A percentile compares a stretch with the other conserved stretches of the same genome.
These are phyloP conservation scores for Pedinophyceae sp. DNA, from an alignment of 139 green algal species.

Conservation along the genomic window DNA sequence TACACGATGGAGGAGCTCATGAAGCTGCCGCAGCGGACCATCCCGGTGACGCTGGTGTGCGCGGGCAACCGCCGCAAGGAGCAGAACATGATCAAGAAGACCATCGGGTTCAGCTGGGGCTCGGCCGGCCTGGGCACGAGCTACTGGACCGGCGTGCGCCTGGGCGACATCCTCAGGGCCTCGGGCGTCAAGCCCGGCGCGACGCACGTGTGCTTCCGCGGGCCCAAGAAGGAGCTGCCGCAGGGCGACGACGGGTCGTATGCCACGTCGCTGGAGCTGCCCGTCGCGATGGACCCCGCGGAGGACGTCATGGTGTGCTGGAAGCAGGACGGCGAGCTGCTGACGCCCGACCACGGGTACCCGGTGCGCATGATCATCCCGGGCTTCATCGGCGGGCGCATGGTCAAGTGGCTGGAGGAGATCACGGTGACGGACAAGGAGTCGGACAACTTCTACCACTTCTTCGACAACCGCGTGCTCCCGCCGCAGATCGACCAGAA, in stretches of 20 bases:
- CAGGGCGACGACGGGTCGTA: slow-evolving; percentile 26
- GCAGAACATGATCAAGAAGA: neutral
- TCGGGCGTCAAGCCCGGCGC: neutral
- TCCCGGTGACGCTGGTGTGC: neutral
- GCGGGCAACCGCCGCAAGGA: neutral
- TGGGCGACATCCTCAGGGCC: neutral
- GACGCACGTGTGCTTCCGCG: too few species aligned
- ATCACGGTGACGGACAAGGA: slow-evolving; percentile 1
- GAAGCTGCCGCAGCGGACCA: neutral
- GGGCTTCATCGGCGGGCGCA: slow-evolving; percentile 50
- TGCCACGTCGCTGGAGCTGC: slow-evolving; percentile 34
- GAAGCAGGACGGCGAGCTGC: slow-evolving; percentile 49
- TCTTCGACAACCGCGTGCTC: neutral
- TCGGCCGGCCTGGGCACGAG: neutral
- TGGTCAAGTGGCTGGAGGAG: slow-evolving; percentile 24
- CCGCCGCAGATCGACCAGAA: neutral
- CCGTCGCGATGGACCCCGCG: slow-evolving; percentile 38
- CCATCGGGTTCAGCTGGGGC: neutral
- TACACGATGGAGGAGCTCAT: neutral
- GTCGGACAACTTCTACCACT: slow-evolving; percentile 2
- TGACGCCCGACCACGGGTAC: slow-evolving; percentile 59
- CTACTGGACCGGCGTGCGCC: neutral
- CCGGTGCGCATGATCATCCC: slow-evolving; percentile 61
- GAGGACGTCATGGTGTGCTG: slow-evolving; percentile 58
- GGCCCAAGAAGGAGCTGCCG: neutral